A percentile compares a stretch with the other conserved stretches of the same genome.
phyloP scores from a whole-genome alignment of 1,139 yeast species.

The Hyphopichia wangnamkhiaoensis region DNA sequence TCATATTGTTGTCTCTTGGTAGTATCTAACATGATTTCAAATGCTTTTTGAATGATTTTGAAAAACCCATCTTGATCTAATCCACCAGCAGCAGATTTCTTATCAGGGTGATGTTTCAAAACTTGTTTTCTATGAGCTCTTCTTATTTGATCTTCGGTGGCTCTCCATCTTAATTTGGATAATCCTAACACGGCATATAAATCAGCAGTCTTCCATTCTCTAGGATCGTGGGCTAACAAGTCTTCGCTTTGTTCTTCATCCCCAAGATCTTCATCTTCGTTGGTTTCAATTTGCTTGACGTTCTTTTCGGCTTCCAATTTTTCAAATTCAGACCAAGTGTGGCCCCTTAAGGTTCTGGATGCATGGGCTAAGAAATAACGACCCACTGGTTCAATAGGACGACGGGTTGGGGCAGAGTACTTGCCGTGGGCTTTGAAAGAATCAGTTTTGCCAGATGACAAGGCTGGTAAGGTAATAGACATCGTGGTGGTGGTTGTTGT shows the following conservation, averaged over 20 bases:
- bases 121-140: constrained; percentile 97
- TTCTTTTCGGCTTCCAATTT: constrained; percentile 90
- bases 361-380: constrained; percentile 96
- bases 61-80: constrained; percentile 95
- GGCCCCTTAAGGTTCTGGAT: constrained; percentile 92
- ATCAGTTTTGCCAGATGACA: constrained; percentile 48
- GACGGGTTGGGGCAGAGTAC: constrained; percentile 70
- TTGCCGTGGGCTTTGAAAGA: constrained; percentile 52
- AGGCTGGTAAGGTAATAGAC: constrained; percentile 42
- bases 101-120: constrained; percentile 96
- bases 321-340: constrained; percentile 98
- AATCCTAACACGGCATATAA: constrained; percentile 95
- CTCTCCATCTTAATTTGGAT: constrained; percentile 86
- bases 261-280: constrained; percentile 71
- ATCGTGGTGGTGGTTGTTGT: constrained; percentile 12
- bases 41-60: constrained; percentile 96
- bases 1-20: constrained; percentile 89
- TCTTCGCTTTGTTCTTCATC: constrained; percentile 80
- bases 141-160: constrained; percentile 91
- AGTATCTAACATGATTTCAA: constrained; percentile 85
- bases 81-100: constrained; percentile 84
- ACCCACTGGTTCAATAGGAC: constrained; percentile 96
- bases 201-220: constrained; percentile 97
- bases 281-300: constrained; percentile 70
- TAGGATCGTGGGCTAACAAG: constrained; percentile 85